Evolutionary conservation across 495 filamentous ascomycete species (phyloP).

Genomic region (Penicillium roqueforti): DNA sequence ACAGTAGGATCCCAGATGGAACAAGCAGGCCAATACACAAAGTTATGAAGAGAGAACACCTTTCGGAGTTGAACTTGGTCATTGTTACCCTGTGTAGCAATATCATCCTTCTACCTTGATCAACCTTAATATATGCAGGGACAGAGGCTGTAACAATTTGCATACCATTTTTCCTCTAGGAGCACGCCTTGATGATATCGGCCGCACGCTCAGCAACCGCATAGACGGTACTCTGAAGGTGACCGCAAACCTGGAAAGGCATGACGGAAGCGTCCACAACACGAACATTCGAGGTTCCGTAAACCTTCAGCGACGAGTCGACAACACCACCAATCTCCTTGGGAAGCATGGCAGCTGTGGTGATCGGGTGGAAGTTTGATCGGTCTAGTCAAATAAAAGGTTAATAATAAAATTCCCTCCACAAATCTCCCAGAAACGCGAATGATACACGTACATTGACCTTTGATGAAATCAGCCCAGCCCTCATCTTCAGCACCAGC

Average conservation of each 20-base stretch:
- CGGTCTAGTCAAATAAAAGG: constrained; percentile 17
- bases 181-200: constrained; percentile 43
- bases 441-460: constrained; percentile 24
- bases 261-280: constrained; percentile 55
- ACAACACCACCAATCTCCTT: constrained; percentile 51
- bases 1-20: too few species aligned
- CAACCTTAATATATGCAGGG: too few species aligned
- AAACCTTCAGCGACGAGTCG: constrained; percentile 35
- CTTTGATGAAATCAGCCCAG: constrained; percentile 26
- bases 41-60: too few species aligned
- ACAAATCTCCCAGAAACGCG: not conserved
- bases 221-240: constrained; percentile 51
- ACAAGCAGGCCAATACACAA: too few species aligned
- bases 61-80: too few species aligned
- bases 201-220: constrained; percentile 55
- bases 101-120: too few species aligned
- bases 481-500: constrained; percentile 16
- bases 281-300: constrained; percentile 48
- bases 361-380: constrained; percentile 41
- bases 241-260: constrained; percentile 48
- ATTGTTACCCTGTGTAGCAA: too few species aligned
- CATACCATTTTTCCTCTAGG: not conserved
- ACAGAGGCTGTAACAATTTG: not conserved
- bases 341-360: constrained; percentile 56
- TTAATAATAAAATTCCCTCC: not conserved